Conservation (phyloP, 139 green algal species). For the Chlamydomonas applanata region DNA sequence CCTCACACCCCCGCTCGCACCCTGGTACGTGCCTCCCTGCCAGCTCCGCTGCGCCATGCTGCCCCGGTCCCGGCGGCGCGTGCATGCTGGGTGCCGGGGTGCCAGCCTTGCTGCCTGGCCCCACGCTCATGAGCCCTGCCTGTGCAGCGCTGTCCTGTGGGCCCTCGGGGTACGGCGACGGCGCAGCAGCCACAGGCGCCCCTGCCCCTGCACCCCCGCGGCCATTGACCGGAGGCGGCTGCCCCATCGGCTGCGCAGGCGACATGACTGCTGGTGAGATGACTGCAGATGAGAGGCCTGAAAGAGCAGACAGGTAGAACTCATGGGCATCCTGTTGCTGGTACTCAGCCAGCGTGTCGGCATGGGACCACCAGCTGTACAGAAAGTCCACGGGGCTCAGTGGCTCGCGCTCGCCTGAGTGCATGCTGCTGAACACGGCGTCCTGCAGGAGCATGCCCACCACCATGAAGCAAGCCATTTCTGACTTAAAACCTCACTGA, state of each 20-base stretch:
- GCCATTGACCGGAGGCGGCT: too few relatives aligned
- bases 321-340: conserved; percentile 89
- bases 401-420: conserved; percentile 51
- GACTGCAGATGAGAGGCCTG: conserved; percentile 27
- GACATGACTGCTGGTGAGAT: too few relatives aligned
- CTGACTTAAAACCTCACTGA: too few relatives aligned
- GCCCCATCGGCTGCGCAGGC: too few relatives aligned
- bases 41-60: too few relatives aligned
- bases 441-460: conserved; percentile 45
- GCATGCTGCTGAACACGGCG: conserved; percentile 57
- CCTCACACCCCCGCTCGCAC: too few relatives aligned
- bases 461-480: too few relatives aligned
- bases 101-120: too few relatives aligned
- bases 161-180: background rate
- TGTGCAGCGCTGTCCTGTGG: conserved; percentile 2
- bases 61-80: too few relatives aligned
- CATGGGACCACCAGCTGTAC: conserved; percentile 75
- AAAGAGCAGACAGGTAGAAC: conserved; percentile 84
- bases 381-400: conserved; percentile 68
- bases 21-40: too few relatives aligned
- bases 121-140: background rate
- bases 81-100: too few relatives aligned
- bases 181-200: background rate
- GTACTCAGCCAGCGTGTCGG: conserved; percentile 68
- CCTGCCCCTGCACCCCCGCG: too few relatives aligned